Evolutionary conservation across 352 stramenopile species (phyloP).

Genomic region (Nothophytophthora sp.): DNA sequence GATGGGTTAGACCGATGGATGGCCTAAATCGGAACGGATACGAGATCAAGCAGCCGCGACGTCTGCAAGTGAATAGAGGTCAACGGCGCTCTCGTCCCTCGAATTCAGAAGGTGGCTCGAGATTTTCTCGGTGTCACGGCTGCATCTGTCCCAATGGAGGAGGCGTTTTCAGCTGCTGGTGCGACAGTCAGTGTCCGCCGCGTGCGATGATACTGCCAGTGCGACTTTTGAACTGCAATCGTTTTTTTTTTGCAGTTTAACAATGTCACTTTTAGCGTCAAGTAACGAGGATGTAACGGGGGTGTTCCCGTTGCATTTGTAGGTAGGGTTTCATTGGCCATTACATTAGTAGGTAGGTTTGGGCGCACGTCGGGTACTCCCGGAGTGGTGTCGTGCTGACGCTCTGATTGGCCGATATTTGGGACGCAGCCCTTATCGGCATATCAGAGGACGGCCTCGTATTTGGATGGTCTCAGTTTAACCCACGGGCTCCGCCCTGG

Average conservation of each 20-base stretch:
- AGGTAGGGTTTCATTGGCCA: no score
- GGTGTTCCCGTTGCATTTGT: no score
- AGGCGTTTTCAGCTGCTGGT: slow-evolving; percentile 2
- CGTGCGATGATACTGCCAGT: slow-evolving; percentile 1
- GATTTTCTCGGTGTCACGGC: slow-evolving; percentile 3
- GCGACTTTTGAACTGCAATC: slow-evolving; percentile 7
- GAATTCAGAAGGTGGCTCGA: background rate
- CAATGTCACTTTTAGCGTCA: no score
- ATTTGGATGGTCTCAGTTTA: no score
- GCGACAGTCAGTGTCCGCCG: background rate
- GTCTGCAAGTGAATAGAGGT: background rate
- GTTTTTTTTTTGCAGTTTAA: slow-evolving; percentile 2
- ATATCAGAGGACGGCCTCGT: no score
- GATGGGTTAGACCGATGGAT: background rate
- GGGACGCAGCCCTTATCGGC: no score
- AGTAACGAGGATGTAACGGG: no score
- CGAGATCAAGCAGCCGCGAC: background rate
- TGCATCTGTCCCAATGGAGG: slow-evolving; percentile 1
- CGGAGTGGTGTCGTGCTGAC: no score
- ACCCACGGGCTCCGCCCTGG: no score
- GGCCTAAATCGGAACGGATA: background rate
- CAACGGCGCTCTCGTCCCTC: background rate
- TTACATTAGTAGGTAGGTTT: no score
- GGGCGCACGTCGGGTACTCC: no score
- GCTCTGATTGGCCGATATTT: no score